Conservation (phyloP, 257 asterid genomes). For the Solanum habrochaites region DNA sequence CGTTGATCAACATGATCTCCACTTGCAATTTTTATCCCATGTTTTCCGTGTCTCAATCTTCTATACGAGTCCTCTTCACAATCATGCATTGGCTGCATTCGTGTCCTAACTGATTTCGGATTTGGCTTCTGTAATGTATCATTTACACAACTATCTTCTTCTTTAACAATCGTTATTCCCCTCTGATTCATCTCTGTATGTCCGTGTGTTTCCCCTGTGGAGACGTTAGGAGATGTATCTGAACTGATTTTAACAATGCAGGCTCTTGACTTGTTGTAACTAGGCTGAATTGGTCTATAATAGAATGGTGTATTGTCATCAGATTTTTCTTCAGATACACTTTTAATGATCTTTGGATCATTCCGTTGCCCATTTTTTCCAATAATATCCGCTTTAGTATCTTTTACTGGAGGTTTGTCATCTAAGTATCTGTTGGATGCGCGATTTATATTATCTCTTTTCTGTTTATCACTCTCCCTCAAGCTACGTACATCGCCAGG, state of each 20-base stretch:
- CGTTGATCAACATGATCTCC: background rate
- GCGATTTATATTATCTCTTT: background rate
- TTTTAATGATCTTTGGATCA: background rate
- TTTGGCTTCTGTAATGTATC: slow-evolving; percentile 6
- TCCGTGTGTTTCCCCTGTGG: background rate
- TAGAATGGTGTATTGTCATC: slow-evolving; percentile 6
- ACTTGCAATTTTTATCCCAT: background rate
- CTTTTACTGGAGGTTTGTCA: background rate
- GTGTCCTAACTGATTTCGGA: slow-evolving; percentile 44
- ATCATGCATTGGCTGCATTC: background rate
- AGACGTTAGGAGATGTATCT: background rate
- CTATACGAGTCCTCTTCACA: background rate
- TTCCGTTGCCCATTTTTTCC: background rate
- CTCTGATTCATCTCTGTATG: background rate
- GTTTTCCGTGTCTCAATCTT: background rate
- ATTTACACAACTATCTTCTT: background rate
- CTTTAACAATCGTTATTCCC: background rate
- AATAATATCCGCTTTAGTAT: background rate
- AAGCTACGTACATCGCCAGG: background rate
- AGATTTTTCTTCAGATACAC: slow-evolving; percentile 12
- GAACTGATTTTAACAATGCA: background rate
- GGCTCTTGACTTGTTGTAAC: slow-evolving; percentile 23
- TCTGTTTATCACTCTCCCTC: background rate
- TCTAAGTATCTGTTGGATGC: background rate
- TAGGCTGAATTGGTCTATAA: slow-evolving; percentile 28